Evolutionary conservation across 352 stramenopile genomes (phyloP).

Genomic region (Pythium apleroticum): DNA sequence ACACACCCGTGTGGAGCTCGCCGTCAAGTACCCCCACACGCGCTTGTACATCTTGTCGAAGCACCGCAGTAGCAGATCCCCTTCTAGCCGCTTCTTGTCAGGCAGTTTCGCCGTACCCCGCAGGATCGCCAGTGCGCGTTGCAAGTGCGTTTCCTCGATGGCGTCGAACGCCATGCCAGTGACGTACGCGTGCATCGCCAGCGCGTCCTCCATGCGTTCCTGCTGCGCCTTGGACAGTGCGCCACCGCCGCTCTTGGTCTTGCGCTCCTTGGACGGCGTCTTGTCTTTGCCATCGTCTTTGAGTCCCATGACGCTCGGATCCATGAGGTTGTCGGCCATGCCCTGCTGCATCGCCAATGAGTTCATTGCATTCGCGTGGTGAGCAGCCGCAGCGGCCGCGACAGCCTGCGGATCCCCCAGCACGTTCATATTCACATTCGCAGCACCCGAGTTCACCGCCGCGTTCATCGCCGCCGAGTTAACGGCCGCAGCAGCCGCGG

Average conservation of each 20-base stretch:
- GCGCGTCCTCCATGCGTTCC: slow-evolving; percentile 72
- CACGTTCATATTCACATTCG: slow-evolving; percentile 24
- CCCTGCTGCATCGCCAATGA: slow-evolving; percentile 75
- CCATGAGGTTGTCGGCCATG: slow-evolving; percentile 67
- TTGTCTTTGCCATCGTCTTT: slow-evolving; percentile 58
- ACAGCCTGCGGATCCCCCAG: slow-evolving; percentile 27
- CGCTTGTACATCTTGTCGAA: slow-evolving; percentile 88
- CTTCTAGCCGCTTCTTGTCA: slow-evolving; percentile 70
- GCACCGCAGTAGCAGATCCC: slow-evolving; percentile 60
- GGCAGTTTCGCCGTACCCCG: slow-evolving; percentile 55
- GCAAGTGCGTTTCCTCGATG: slow-evolving; percentile 69
- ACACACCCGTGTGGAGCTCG: slow-evolving; percentile 63
- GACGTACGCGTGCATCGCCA: slow-evolving; percentile 82
- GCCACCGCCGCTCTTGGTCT: slow-evolving; percentile 39
- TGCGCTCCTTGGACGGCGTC: slow-evolving; percentile 34
- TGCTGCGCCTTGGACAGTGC: slow-evolving; percentile 60
- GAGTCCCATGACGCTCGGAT: slow-evolving; percentile 46
- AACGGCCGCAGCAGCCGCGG: slow-evolving; percentile 17
- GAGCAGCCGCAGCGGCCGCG: slow-evolving; percentile 31
- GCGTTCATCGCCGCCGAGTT: slow-evolving; percentile 24
- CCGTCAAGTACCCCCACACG: slow-evolving; percentile 72
- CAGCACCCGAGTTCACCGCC: slow-evolving; percentile 14
- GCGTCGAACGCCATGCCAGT: slow-evolving; percentile 79
- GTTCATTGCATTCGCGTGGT: slow-evolving; percentile 70
- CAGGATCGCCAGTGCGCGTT: slow-evolving; percentile 62